These are phyloP conservation scores for Ascochyta koolunga DNA, from an alignment of 2,329 filamentous ascomycete genomes.

Conservation along the genomic window DNA sequence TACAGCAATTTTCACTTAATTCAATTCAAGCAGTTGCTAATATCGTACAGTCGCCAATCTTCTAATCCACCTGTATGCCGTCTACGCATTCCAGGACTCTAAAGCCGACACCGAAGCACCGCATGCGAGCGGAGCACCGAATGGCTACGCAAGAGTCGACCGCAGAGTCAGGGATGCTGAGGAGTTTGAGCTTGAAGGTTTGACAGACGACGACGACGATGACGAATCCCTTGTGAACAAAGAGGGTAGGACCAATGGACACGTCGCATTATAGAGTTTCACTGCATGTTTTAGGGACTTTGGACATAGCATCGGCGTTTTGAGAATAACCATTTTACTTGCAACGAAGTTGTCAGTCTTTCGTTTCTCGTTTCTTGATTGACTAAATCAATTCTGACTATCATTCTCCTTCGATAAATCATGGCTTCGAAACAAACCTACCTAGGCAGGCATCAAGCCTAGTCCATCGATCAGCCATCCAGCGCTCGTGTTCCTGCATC, in stretches of 20 bases:
- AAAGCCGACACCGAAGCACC: conserved; percentile 47
- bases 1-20: neutral
- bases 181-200: conserved; percentile 89
- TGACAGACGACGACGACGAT: conserved; percentile 88
- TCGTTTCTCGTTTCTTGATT: neutral
- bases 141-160: conserved; percentile 57
- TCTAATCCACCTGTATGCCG: conserved; percentile 83
- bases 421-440: neutral
- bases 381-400: neutral
- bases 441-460: neutral
- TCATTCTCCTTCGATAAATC: no score
- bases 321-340: neutral
- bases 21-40: conserved; percentile 16
- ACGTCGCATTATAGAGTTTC: conserved; percentile 3
- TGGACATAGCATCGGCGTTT: conserved; percentile 6
- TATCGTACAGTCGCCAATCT: conserved; percentile 71
- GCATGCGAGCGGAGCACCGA: conserved; percentile 29
- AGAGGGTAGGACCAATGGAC: conserved; percentile 25
- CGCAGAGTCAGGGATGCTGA: conserved; percentile 77
- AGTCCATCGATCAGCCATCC: neutral
- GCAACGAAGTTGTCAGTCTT: neutral
- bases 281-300: no score
- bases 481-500: neutral
- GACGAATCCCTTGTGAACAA: conserved; percentile 40
- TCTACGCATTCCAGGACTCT: conserved; percentile 56